These are phyloP conservation scores for Chaetomiaceae sp. DNA, from an alignment of 2,329 filamentous ascomycete species.

Conservation along the genomic window DNA sequence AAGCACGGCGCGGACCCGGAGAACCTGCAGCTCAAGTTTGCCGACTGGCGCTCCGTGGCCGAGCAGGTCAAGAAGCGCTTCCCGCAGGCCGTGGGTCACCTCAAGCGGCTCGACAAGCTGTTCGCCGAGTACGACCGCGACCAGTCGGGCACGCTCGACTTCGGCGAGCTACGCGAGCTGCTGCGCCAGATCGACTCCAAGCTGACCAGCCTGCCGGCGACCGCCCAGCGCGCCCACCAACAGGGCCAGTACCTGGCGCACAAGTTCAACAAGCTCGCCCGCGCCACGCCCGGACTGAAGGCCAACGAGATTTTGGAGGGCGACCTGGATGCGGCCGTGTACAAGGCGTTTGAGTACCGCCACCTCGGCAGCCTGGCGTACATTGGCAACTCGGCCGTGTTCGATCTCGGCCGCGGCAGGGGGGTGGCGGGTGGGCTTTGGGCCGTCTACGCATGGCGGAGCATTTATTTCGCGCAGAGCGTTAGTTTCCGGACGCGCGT, in stretches of 20 bases:
- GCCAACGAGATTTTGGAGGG: slow-evolving; percentile 81
- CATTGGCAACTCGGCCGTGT: slow-evolving; percentile 92
- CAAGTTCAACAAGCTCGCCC: slow-evolving; percentile 89
- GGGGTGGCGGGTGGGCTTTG: slow-evolving; percentile 76
- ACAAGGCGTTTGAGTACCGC: slow-evolving; percentile 89
- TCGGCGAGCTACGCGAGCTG: slow-evolving; percentile 82
- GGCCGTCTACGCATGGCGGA: slow-evolving; percentile 94
- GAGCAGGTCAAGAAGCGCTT: slow-evolving; percentile 80
- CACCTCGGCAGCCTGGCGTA: slow-evolving; percentile 92
- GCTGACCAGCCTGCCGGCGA: slow-evolving; percentile 88
- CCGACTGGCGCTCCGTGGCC: slow-evolving; percentile 82
- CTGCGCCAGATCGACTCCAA: slow-evolving; percentile 90
- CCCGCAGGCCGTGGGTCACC: slow-evolving; percentile 80
- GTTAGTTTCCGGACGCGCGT: slow-evolving; percentile 86
- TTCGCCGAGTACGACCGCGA: slow-evolving; percentile 92
- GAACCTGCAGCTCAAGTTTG: slow-evolving; percentile 77
- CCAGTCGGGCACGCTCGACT: slow-evolving; percentile 87
- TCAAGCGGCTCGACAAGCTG: slow-evolving; percentile 82
- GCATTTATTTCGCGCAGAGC: slow-evolving; percentile 95
- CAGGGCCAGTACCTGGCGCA: slow-evolving; percentile 88
- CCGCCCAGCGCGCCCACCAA: slow-evolving; percentile 92
- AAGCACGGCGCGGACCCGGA: slow-evolving; percentile 87
- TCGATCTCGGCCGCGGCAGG: slow-evolving; percentile 75
- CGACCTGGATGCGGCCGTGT: slow-evolving; percentile 85
- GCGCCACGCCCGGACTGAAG: slow-evolving; percentile 64